A percentile compares a stretch with the other conserved stretches of the same genome.
phyloP scores from a whole-genome alignment of 1,284 basidiomycete genomes.

The Erythrobasidium hasegawianum region DNA sequence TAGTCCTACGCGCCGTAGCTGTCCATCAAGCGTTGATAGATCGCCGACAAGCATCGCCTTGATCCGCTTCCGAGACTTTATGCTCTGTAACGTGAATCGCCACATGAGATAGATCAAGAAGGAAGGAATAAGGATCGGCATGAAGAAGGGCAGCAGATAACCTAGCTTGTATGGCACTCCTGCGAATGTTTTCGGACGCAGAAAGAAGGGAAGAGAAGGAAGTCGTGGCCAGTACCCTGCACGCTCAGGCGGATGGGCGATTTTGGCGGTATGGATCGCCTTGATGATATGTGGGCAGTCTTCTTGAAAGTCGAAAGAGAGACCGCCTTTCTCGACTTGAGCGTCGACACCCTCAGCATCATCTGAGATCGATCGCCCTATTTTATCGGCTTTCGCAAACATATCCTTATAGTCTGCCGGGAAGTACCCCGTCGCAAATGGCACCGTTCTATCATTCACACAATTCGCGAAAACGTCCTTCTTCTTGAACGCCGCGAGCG shows the following conservation, averaged over 20 bases:
- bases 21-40: conserved; percentile 21
- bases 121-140: conserved; percentile 27
- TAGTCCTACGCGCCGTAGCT: conserved; percentile 25
- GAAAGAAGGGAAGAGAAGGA: conserved; percentile 22
- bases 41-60: conserved; percentile 16
- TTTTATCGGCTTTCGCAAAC: conserved; percentile 16
- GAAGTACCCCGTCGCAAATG: conserved; percentile 72
- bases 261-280: conserved; percentile 1
- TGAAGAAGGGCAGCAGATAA: conserved; percentile 26
- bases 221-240: conserved; percentile 6
- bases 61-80: conserved; percentile 19
- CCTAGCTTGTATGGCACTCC: conserved; percentile 21
- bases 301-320: conserved; percentile 10
- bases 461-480: conserved; percentile 81
- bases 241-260: conserved; percentile 1
- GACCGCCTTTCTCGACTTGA: conserved; percentile 12
- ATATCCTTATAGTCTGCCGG: conserved; percentile 57
- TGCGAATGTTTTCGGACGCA: conserved; percentile 26
- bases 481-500: conserved; percentile 63
- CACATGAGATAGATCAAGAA: conserved; percentile 20
- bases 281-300: conserved; percentile 51
- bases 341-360: conserved; percentile 12
- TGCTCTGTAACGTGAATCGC: conserved; percentile 15
- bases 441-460: conserved; percentile 61
- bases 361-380: conserved; percentile 5